Evolutionary conservation across 176 grass and related monocot genomes (phyloP).

Genomic region (Rhynchospora pubera): DNA sequence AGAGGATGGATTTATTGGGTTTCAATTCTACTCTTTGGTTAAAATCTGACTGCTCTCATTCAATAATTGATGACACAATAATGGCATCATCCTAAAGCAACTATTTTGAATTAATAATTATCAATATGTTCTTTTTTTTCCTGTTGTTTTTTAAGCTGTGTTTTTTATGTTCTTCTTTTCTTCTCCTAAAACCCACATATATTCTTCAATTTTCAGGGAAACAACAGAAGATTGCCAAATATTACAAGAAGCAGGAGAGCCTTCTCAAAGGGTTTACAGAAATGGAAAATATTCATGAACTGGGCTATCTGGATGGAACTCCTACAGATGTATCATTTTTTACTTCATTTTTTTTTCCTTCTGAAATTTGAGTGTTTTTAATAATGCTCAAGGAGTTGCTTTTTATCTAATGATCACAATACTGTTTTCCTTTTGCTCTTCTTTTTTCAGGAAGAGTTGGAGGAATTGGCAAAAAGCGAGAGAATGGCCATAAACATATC

Average conservation of each 20-base stretch:
- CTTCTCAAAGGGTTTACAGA: slow-evolving; percentile 74
- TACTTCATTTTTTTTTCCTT: neutral
- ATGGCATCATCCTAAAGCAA: neutral
- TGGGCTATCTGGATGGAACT: slow-evolving; percentile 35
- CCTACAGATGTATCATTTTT: slow-evolving; percentile 53
- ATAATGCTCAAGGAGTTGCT: neutral
- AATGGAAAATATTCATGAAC: slow-evolving; percentile 76
- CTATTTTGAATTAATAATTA: neutral
- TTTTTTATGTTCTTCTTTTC: neutral
- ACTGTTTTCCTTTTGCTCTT: neutral
- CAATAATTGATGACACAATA: neutral
- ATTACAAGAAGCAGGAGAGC: slow-evolving; percentile 81
- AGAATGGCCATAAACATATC: slow-evolving; percentile 71
- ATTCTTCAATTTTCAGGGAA: slow-evolving; percentile 38
- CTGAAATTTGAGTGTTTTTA: neutral
- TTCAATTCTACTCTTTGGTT: neutral
- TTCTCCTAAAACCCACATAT: neutral
- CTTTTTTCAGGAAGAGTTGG: slow-evolving; percentile 55
- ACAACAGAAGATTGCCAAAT: slow-evolving; percentile 79
- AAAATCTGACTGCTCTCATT: neutral
- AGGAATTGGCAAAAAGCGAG: slow-evolving; percentile 48
- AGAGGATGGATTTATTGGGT: neutral
- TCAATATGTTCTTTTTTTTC: neutral
- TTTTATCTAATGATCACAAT: neutral
- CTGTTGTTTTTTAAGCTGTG: neutral